Base-by-base conservation (phyloP, 768 basidiomycete genomes). In the Leccinum boreale region DNA sequence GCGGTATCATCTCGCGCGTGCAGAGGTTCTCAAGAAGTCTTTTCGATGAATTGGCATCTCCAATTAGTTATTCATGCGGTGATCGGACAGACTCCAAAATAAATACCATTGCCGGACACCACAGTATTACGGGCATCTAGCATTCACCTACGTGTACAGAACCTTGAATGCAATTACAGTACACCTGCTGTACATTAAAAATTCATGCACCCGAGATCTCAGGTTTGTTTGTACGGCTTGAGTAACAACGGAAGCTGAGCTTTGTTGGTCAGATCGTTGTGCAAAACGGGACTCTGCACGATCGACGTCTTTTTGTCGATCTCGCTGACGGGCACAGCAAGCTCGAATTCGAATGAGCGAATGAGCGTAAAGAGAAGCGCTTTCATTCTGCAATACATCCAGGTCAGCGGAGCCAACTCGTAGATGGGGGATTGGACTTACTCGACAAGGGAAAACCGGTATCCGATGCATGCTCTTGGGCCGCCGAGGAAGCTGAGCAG, bases 21-120 rank as follows among this genome's bases (percentile, higher is more conserved):
- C 95, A 5, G 95, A 97, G 75, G 89, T 81, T 45, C 78, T 98
- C 67, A 96, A 96, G 73, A 82, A 85, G 56, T 88, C 28, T 17
- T 52, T 56, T 11, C 33, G 39, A 50, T 51, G 21, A 29, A 55
- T 39, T 7, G 15, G 42, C n/a, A n/a, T 9, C 26, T 0, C 26
- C 2, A 28, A 28, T 28, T 5, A 15, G 33, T 28, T 51, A 12
- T 4, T 4, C 15, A 21, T 35, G 14, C 12, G n/a, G n/a, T n/a
- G n/a, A n/a, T 14, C 33, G 33, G 31, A 29, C 26, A 28, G 29
- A 29, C 11, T 31, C 0, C 11, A 31, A 31, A 31, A 31, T 31
- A 31, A 31, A 31, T 31, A 31, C 4, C 29, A 31, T 31, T 31
- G 10, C 29, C 1, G 11, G 29, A 31, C 29, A 31, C 29, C 29